Evolutionary conservation across 202 grass and related monocot species (phyloP), one percentile per base, ranked within the genome.

Genomic region (Saccharum hybrid): DNA sequence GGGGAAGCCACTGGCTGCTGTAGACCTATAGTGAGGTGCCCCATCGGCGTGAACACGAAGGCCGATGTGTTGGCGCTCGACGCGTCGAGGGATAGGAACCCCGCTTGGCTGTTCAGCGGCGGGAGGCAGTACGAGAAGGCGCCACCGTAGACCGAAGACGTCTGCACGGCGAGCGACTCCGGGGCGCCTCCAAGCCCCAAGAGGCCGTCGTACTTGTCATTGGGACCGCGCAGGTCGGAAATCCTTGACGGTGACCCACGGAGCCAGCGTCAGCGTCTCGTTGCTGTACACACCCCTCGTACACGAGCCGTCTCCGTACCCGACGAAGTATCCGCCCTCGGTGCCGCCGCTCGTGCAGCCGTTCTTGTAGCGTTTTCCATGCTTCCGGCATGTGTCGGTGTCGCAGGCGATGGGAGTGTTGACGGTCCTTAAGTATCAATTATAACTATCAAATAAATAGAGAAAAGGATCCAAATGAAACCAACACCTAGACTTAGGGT

Each of bases 41-140:
- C 10, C 84, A 93, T 78, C 0, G 84, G 86, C 22, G 91, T 97
- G 85, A 77, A 93, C 31, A 0, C 4, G 75, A 68, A 77, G 4
- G 23, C 73, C 45, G 52, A 19, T 3, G 38, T 39, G 37, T 28
- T 68, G 48, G 4, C 19, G 18, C 3, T 11, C 0, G 22, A 45
- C 2, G 37, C 8, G 3, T 78, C 79, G 0, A 78, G 74, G n/a
- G 78, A 10, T 0, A 82, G 74, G 76, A 90, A 89, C 34, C 88
- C 88, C 1, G 36, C 10, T 4, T 2, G 21, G 23, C 54, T 77
- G 26, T 23, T 54, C 5, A 31, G 15, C 6, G 86, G 2, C 9
- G 83, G 90, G 21, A 92, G 74, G 76, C 86, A 88, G 83, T 88
- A 81, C 1, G 90, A 83, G 59, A 92, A 92, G 5, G 66, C 80